Evolutionary conservation across 176 grass and related monocot genomes (phyloP).

Genomic region (Hordeum marinum): DNA sequence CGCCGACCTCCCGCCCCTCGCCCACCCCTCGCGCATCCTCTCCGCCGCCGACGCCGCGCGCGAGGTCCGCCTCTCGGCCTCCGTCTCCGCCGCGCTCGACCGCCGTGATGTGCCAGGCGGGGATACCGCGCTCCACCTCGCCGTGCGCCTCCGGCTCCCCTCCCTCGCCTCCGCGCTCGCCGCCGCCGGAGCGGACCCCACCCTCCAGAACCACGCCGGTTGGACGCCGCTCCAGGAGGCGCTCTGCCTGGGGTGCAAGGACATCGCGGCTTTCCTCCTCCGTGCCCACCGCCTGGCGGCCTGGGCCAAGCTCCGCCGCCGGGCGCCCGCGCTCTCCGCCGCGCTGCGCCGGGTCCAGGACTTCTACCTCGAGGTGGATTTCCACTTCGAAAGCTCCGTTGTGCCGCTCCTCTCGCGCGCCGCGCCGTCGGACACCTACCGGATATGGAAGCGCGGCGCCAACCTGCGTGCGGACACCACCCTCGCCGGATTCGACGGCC

Average conservation of each 20-base stretch:
- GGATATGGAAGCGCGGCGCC: conserved; percentile 80
- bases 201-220: conserved; percentile 84
- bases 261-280: conserved; percentile 64
- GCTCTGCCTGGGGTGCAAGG: conserved; percentile 57
- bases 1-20: conserved; percentile 50
- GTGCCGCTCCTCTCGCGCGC: conserved; percentile 81
- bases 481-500: conserved; percentile 84
- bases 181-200: conserved; percentile 66
- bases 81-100: conserved; percentile 56
- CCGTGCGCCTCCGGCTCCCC: conserved; percentile 53
- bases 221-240: conserved; percentile 93
- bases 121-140: conserved; percentile 83
- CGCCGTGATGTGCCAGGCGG: conserved; percentile 71
- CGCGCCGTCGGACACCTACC: conserved; percentile 86
- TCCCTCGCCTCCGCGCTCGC: conserved; percentile 42
- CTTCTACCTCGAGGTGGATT: conserved; percentile 83
- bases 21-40: conserved; percentile 60
- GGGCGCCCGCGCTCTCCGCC: conserved; percentile 53
- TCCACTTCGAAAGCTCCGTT: conserved; percentile 91
- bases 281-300: conserved; percentile 72
- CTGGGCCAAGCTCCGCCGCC: conserved; percentile 76
- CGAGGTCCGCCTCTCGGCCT: conserved; percentile 49
- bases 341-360: conserved; percentile 80
- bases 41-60: conserved; percentile 50
- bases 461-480: conserved; percentile 86